Conservation (phyloP, 78 protist genomes). For the Neovahlkampfia damariscottae region DNA sequence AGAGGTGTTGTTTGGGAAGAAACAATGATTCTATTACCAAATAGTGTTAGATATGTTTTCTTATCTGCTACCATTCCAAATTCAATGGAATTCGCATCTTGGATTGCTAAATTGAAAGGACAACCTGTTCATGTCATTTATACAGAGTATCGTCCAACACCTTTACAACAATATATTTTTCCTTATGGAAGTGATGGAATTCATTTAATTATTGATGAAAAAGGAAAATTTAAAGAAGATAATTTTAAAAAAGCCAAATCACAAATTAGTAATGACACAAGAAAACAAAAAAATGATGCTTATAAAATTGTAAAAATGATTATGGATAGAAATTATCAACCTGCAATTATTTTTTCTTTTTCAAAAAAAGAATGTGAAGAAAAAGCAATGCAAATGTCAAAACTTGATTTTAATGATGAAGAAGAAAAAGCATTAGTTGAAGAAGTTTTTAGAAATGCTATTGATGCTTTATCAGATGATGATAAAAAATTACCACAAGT, state of each 20-base stretch:
- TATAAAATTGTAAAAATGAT: slow-evolving; percentile 1
- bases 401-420: slow-evolving; percentile 19
- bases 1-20: slow-evolving; percentile 94
- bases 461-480: slow-evolving; percentile 39
- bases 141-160: slow-evolving; percentile 89
- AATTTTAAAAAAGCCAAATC: slow-evolving; percentile 28
- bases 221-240: slow-evolving; percentile 30
- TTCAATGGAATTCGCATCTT: slow-evolving; percentile 66
- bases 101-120: slow-evolving; percentile 37
- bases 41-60: slow-evolving; percentile 60
- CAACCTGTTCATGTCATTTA: slow-evolving; percentile 38
- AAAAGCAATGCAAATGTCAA: slow-evolving; percentile 10
- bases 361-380: slow-evolving; percentile 36
- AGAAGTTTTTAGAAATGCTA: slow-evolving; percentile 46
- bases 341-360: slow-evolving; percentile 55
- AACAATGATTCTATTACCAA: slow-evolving; percentile 66
- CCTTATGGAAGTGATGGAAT: slow-evolving; percentile 45
- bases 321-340: slow-evolving; percentile 18
- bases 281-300: neutral
- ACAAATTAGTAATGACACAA: neutral
- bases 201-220: slow-evolving; percentile 34
- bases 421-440: slow-evolving; percentile 21
- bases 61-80: slow-evolving; percentile 86
- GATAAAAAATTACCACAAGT: slow-evolving; percentile 43
- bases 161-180: slow-evolving; percentile 65